phyloP scores from a whole-genome alignment of 2,329 filamentous ascomycete genomes.

The Tympanopsis confertula region DNA sequence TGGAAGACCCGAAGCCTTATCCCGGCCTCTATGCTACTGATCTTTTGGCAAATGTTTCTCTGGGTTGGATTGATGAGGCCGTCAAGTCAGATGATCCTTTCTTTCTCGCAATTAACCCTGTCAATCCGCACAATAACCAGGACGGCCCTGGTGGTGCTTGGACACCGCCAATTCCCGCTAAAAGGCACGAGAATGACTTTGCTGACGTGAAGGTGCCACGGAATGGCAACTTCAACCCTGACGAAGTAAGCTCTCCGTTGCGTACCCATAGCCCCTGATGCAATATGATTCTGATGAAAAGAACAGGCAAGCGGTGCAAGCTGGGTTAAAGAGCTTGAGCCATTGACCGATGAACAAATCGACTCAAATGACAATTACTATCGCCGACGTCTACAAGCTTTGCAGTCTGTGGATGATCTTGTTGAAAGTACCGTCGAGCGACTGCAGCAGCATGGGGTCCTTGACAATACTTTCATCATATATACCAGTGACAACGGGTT shows the following conservation, averaged over 20 bases:
- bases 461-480: slow-evolving; percentile 15
- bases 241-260: slow-evolving; percentile 15
- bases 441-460: slow-evolving; percentile 11
- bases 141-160: slow-evolving; percentile 11
- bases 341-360: slow-evolving; percentile 8
- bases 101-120: slow-evolving; percentile 9
- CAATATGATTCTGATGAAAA: neutral
- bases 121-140: slow-evolving; percentile 8
- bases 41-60: slow-evolving; percentile 21
- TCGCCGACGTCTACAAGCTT: slow-evolving; percentile 9
- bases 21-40: slow-evolving; percentile 37
- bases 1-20: slow-evolving; percentile 29
- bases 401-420: slow-evolving; percentile 19
- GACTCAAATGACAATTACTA: slow-evolving; percentile 9
- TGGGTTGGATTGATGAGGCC: slow-evolving; percentile 8
- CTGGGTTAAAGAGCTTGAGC: slow-evolving; percentile 8
- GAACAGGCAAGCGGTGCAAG: slow-evolving; percentile 1
- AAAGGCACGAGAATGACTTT: slow-evolving; percentile 8
- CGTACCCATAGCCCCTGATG: too few relatives aligned
- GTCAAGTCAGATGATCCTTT: slow-evolving; percentile 8
- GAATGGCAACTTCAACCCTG: slow-evolving; percentile 11
- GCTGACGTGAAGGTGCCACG: slow-evolving; percentile 7
- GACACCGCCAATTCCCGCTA: slow-evolving; percentile 9
- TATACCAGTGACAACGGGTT: slow-evolving; percentile 15
- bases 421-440: slow-evolving; percentile 15